A percentile compares a stretch with the other conserved stretches of the same genome.
These are phyloP conservation scores for Amoebophrya sp. DNA, from an alignment of 169 alveolate genomes.

Conservation along the genomic window DNA sequence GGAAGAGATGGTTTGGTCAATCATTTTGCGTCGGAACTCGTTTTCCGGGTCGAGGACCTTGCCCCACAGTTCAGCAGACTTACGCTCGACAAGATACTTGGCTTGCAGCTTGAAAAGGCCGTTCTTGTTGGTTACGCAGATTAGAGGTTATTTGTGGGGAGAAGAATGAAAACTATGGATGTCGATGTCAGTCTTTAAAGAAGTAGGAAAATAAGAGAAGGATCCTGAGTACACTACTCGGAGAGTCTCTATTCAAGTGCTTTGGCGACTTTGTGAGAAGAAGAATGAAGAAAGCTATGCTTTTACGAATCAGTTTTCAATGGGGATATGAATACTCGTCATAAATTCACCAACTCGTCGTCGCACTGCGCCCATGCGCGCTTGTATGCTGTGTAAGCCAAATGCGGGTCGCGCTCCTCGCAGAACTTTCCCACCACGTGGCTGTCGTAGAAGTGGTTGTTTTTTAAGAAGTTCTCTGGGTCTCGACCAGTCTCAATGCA, in stretches of 20 bases:
- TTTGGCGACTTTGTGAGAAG: background rate
- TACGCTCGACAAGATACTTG: conserved; percentile 91
- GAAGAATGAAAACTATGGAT: background rate
- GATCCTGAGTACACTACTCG: background rate
- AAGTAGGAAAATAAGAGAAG: background rate
- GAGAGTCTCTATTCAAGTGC: background rate
- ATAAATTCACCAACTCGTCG: conserved; percentile 87
- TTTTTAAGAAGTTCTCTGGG: conserved; percentile 90
- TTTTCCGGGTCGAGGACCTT: conserved; percentile 79
- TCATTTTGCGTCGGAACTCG: conserved; percentile 76
- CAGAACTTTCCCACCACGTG: conserved; percentile 89
- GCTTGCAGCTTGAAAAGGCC: conserved; percentile 94
- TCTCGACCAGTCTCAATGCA: conserved; percentile 80
- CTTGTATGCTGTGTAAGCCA: conserved; percentile 96
- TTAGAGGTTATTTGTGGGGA: conserved; percentile 79
- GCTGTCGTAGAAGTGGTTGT: conserved; percentile 92
- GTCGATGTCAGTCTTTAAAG: background rate
- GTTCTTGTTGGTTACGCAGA: conserved; percentile 86
- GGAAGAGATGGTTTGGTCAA: conserved; percentile 89
- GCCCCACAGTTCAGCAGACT: conserved; percentile 91
- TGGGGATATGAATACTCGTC: no score
- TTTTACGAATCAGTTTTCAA: no score
- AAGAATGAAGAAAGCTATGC: no score
- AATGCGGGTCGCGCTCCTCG: conserved; percentile 98
- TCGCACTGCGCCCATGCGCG: conserved; percentile 97